These are phyloP conservation scores for Fraxinus nigra DNA, from an alignment of 305 asterid genomes.

Conservation along the genomic window DNA sequence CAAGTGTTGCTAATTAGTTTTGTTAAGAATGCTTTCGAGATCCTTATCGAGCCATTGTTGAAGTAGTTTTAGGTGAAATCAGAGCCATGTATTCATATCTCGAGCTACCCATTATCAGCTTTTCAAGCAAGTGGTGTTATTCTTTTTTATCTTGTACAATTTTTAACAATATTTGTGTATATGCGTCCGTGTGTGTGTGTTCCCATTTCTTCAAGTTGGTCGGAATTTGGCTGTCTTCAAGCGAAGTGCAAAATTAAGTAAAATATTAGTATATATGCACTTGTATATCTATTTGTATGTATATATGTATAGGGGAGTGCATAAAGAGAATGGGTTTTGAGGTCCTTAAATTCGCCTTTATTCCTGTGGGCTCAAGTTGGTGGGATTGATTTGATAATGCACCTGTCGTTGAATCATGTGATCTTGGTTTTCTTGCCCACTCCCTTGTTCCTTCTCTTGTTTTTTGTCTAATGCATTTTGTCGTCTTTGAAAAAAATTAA, in stretches of 20 bases:
- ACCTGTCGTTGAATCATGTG: constrained; percentile 53
- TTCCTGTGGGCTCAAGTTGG: constrained; percentile 60
- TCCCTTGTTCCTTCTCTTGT: constrained; percentile 24
- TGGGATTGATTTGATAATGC: constrained; percentile 52
- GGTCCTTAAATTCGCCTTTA: constrained; percentile 51
- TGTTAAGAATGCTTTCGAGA: not conserved
- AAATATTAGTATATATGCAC: not conserved
- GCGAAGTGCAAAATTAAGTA: constrained; percentile 11
- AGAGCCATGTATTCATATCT: not conserved
- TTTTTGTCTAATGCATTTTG: not conserved
- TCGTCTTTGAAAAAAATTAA: not conserved
- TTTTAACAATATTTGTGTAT: not conserved
- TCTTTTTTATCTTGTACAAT: not conserved
- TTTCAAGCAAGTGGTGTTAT: constrained; percentile 8
- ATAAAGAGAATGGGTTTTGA: constrained; percentile 22
- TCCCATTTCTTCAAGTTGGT: constrained; percentile 30
- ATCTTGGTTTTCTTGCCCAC: constrained; percentile 41
- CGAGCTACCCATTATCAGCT: constrained; percentile 1
- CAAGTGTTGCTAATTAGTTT: constrained; percentile 3
- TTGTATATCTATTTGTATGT: not conserved
- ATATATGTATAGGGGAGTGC: not conserved
- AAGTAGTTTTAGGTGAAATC: not conserved
- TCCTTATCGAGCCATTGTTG: not conserved
- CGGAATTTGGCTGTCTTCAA: constrained; percentile 24
- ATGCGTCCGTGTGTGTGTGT: not conserved